Conservation (phyloP, 306 rosid genomes). For the Luffa aegyptiaca region DNA sequence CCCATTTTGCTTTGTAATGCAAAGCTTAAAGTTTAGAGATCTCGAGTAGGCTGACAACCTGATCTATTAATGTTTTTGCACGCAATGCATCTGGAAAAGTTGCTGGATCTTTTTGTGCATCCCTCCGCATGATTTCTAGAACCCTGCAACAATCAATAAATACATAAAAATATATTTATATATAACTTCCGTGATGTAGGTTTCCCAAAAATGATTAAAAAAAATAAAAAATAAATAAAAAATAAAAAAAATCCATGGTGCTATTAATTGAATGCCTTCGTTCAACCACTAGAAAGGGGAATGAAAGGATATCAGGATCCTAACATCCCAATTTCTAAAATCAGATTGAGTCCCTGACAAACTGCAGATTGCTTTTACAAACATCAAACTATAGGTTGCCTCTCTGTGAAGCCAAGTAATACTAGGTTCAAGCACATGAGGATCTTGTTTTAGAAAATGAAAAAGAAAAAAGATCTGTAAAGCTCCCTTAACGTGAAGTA, state of each 20-base stretch:
- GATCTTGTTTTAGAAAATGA: not conserved
- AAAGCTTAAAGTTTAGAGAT: not conserved
- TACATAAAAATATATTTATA: not conserved
- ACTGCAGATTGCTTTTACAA: not conserved
- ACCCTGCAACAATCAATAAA: slow-evolving; percentile 48
- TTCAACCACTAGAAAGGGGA: not conserved
- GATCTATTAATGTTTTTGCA: slow-evolving; percentile 56
- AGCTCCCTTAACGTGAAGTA: not conserved
- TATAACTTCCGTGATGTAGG: not conserved
- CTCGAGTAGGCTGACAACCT: slow-evolving; percentile 36
- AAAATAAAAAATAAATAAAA: not conserved
- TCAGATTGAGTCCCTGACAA: not conserved
- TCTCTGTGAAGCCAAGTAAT: not conserved
- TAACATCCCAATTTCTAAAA: not conserved
- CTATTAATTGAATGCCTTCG: not conserved
- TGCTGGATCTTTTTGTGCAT: slow-evolving; percentile 68
- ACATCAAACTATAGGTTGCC: not conserved
- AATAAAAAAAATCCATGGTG: not conserved
- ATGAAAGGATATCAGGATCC: not conserved
- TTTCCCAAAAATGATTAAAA: not conserved
- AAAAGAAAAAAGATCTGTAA: not conserved
- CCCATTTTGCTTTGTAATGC: not conserved
- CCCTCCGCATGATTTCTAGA: slow-evolving; percentile 46
- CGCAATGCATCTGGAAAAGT: slow-evolving; percentile 57
- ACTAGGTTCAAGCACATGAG: not conserved